A percentile compares a stretch with the other conserved stretches of the same genome.
phyloP scores from a whole-genome alignment of 2,329 filamentous ascomycete genomes.

The Cercospora zeae-maydis region DNA sequence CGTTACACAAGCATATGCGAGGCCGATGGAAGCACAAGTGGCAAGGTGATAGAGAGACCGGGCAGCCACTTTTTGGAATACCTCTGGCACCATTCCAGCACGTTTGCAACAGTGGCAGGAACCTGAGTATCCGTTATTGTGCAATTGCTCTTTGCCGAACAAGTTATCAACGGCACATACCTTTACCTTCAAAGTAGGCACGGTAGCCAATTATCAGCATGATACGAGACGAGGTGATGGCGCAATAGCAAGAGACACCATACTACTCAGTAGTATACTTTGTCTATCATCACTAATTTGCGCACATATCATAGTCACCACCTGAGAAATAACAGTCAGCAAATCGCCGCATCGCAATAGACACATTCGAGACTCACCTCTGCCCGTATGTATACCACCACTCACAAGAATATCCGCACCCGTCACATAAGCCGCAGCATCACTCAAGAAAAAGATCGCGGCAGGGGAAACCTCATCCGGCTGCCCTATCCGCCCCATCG shows the following conservation, averaged over 20 bases:
- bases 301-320: constrained; percentile 13
- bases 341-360: neutral
- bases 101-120: too few relatives aligned
- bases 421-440: constrained; percentile 44
- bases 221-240: neutral
- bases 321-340: neutral
- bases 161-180: too few relatives aligned
- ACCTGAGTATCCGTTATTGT: too few relatives aligned
- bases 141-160: too few relatives aligned
- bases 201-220: too few relatives aligned
- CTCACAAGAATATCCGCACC: constrained; percentile 36
- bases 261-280: neutral
- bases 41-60: neutral
- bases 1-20: neutral
- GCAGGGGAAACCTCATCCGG: constrained; percentile 32
- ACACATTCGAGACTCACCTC: constrained; percentile 10
- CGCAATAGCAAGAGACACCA: neutral
- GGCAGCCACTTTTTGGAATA: too few relatives aligned
- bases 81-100: too few relatives aligned
- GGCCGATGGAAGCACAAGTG: neutral
- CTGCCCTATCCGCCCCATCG: constrained; percentile 24
- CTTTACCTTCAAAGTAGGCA: too few relatives aligned
- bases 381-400: constrained; percentile 29
- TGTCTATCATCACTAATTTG: neutral
- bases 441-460: constrained; percentile 42